Percentiles rank a stretch among this genome's conserved stretches.
These are phyloP conservation scores for Venturia effusa DNA, from an alignment of 2,329 filamentous ascomycete species.

Conservation along the genomic window DNA sequence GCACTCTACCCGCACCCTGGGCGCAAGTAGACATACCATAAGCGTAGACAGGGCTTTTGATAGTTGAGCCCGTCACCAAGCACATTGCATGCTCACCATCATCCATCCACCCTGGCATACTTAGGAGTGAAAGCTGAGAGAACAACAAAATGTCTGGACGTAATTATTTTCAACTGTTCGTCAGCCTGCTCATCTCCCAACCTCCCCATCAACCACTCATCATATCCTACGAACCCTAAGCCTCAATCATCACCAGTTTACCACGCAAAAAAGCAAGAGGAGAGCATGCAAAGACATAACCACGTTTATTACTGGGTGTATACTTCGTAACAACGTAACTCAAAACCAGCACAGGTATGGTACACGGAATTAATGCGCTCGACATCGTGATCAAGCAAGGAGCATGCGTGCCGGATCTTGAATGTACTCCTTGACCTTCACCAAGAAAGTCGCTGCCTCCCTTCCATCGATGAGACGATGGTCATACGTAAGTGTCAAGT, in stretches of 20 bases:
- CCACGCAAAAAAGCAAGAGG: not conserved
- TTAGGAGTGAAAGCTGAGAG: too few relatives aligned
- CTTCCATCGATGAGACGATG: constrained; percentile 90
- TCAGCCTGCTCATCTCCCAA: not conserved
- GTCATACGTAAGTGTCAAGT: constrained; percentile 93
- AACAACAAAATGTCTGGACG: too few relatives aligned
- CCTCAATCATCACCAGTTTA: not conserved
- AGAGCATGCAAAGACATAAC: not conserved
- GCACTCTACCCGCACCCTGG: too few relatives aligned
- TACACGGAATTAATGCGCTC: not conserved
- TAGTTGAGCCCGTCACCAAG: too few relatives aligned
- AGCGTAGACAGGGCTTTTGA: too few relatives aligned
- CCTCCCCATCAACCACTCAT: not conserved
- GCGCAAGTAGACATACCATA: too few relatives aligned
- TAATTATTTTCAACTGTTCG: too few relatives aligned
- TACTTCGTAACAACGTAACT: not conserved
- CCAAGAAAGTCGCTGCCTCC: constrained; percentile 90
- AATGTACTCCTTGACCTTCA: constrained; percentile 91
- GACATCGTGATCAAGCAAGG: constrained; percentile 32
- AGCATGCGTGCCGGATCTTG: constrained; percentile 93
- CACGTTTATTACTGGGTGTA: not conserved
- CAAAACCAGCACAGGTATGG: not conserved
- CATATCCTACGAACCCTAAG: too few relatives aligned
- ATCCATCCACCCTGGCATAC: too few relatives aligned
- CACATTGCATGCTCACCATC: too few relatives aligned